Conservation (phyloP, 139 green algal species). For the Zygnema circumcarinatum region DNA sequence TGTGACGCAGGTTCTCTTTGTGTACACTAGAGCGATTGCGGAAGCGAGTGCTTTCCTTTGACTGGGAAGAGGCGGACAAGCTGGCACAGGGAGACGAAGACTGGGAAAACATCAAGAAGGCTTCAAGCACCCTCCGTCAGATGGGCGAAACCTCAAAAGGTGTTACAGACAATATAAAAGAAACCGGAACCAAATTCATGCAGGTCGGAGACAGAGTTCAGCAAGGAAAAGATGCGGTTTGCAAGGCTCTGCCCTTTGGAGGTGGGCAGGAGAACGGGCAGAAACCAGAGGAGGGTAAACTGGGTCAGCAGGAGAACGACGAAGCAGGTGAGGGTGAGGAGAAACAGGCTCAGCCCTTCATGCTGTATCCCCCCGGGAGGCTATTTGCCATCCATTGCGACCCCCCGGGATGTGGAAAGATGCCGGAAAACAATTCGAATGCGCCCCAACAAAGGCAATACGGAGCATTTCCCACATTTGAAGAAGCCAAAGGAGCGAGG, state of each 20-base stretch:
- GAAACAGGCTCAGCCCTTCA: constrained; percentile 2
- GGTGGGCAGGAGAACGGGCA: not conserved
- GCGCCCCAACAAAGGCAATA: constrained; percentile 5
- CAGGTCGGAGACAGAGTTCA: not conserved
- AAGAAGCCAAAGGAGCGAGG: not conserved
- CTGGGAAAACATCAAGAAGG: constrained; percentile 13
- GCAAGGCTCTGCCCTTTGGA: not conserved
- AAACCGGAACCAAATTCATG: not conserved
- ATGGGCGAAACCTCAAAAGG: not conserved
- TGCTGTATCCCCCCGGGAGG: constrained; percentile 15
- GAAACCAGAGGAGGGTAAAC: not conserved
- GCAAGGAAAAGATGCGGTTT: not conserved
- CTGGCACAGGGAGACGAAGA: constrained; percentile 25
- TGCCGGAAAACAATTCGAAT: constrained; percentile 13
- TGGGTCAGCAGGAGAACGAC: not conserved
- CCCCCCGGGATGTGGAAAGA: constrained; percentile 17
- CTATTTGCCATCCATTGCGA: constrained; percentile 15
- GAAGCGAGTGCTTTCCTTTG: constrained; percentile 22
- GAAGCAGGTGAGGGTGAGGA: not conserved
- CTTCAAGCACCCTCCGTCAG: not conserved
- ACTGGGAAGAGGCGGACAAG: constrained; percentile 24
- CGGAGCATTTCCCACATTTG: constrained; percentile 9
- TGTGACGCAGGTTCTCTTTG: constrained; percentile 45
- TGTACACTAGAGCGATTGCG: constrained; percentile 33
- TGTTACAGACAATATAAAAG: not conserved